Evolutionary conservation across 106 monocot species (phyloP), one percentile per base, ranked within the genome.

Genomic region (Dendrobium chrysotoxum): DNA sequence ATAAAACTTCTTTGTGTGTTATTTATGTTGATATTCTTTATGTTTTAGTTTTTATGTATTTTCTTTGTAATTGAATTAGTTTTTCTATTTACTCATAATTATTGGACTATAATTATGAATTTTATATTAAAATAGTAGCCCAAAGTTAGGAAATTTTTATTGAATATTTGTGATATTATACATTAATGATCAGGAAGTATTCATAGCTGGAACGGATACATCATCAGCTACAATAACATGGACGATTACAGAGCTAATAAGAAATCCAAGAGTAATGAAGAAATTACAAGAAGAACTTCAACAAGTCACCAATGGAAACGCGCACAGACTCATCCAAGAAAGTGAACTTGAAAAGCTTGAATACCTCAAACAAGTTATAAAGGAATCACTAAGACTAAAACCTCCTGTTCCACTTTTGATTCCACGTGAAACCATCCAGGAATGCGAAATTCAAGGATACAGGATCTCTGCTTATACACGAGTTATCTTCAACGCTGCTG

Each of bases 161-260:
- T 57, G 16, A 57, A 18, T 21, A 57, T 45, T 79, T 44, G 44
- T 6, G 0, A 6, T 44, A 44, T 44, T 44, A 9, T 44, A 26
- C 64, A 23, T 81, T 11, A 7, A 44, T 57, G 57, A 17, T 21
- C 42, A 85, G 81, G 78, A 85, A 31, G 40, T 85, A 40, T 73
- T 85, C 7, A 21, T 72, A 47, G 85, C 66, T n/a, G 85, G 77
- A 16, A 78, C 85, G 7, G 82, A 81, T 30, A 85, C 86, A 23
- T 75, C 86, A 20, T 73, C 78, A 2, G 44, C 79, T n/a, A 79
- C 79, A 38, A 21, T 86, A 26, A 68, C 40, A 38, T 81, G 64
- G 71, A 55, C 72, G 5, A 77, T 85, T 72, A 21, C 78, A 25
- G 81, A 85, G 71, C 75, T 86, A 0, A 53, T 79, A 2, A 79